Evolutionary conservation across 129 eudicot species (phyloP), one percentile per base, ranked within the genome.

Genomic region (Tagetes erecta): DNA sequence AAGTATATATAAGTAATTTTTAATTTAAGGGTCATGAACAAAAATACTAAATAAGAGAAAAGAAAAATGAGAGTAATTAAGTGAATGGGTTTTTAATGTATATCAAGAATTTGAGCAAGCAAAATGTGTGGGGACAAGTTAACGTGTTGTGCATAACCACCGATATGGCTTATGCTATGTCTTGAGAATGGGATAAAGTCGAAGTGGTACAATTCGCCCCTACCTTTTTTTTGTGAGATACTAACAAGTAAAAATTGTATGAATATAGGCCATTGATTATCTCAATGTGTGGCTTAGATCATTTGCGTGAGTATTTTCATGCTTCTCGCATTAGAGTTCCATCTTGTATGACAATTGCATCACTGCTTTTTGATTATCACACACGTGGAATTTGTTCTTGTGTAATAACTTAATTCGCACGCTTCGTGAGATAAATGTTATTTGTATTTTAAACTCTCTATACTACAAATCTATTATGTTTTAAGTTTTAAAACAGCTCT

Each of bases 161-260:
- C 34, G 75, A 76, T 67, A 63, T 67, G 67, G 38, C 68, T 62
- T 83, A 50, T 77, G 80, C 67, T 64, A 77, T 76, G 65, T 78
- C 76, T 58, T 59, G 39, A 51, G 81, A 68, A 78, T 81, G 83
- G 85, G 78, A 76, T 76, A 80, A 80, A 77, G 87, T 80, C 12
- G 72, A 70, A 74, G 39, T 70, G 30, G 86, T 83, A 78, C 86
- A 52, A 70, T 74, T 71, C 59, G 55, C 38, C 78, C 79, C 74
- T 52, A 39, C 60, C 57, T 42, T 40, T 67, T 40, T 67, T 41
- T 41, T 14, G 60, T 20, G 39, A 55, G 53, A 72, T 56, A 51
- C 31, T 58, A 37, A 13, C 37, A 6, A 70, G 35, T 35, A 4
- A 36, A 38, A 3, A 31, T 59, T 39, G 42, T 39, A 39, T 39